These are phyloP conservation scores for Vaccinium vitisidaea DNA, from an alignment of 148 eudicot genomes.

Conservation along the genomic window DNA sequence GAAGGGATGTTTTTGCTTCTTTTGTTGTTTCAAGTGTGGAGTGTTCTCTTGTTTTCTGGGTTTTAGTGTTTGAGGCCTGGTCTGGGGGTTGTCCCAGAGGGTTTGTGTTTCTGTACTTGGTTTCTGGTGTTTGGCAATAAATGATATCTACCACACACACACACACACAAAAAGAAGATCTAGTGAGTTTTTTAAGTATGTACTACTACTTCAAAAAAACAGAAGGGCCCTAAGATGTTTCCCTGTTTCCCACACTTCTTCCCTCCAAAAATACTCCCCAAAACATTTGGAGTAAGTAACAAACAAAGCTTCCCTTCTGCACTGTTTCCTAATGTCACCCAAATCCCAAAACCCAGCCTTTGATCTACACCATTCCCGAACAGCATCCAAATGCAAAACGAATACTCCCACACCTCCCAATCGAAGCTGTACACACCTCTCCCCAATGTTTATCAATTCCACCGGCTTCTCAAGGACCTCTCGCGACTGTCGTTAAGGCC, in stretches of 20 bases:
- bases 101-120: not conserved
- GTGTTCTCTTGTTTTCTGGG: not conserved
- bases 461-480: not conserved
- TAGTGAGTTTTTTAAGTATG: not conserved
- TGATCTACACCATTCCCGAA: not conserved
- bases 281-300: not conserved
- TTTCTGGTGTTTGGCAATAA: not conserved
- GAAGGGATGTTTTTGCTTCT: not conserved
- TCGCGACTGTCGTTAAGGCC: not conserved
- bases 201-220: not conserved
- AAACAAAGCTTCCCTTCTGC: not conserved
- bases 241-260: not conserved
- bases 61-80: not conserved
- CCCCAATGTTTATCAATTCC: not conserved
- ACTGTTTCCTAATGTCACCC: not conserved
- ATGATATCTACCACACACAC: not conserved
- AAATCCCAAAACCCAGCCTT: not conserved
- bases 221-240: not conserved
- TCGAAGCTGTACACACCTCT: not conserved
- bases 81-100: not conserved
- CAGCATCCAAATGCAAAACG: not conserved
- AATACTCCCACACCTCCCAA: not conserved
- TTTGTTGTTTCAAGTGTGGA: not conserved
- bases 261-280: not conserved
- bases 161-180: not conserved